phyloP scores from a whole-genome alignment of 371 early-diverging fungal species.

The Lichtheimia hyalospora region DNA sequence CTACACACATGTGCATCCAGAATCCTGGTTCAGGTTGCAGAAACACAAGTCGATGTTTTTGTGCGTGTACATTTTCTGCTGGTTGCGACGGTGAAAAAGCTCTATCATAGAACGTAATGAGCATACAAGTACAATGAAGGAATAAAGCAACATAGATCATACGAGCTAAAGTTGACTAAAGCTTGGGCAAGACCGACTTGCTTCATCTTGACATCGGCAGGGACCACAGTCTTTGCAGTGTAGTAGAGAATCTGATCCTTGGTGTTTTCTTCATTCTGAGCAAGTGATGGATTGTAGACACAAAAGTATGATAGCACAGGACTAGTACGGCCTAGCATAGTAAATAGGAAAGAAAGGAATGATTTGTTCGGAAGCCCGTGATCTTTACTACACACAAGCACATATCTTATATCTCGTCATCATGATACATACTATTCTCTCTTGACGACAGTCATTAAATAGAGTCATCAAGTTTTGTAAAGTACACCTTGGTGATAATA shows the following conservation, averaged over 20 bases:
- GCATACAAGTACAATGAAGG: neutral
- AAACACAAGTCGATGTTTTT: constrained; percentile 70
- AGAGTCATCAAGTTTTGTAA: too few relatives aligned
- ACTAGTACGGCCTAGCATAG: constrained; percentile 36
- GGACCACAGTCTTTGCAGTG: constrained; percentile 67
- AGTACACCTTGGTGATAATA: too few relatives aligned
- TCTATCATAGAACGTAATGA: constrained; percentile 28
- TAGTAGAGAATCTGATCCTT: constrained; percentile 82
- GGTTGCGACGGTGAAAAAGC: constrained; percentile 65
- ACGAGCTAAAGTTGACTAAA: constrained; percentile 77
- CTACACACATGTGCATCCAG: constrained; percentile 76
- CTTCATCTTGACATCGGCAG: constrained; percentile 77
- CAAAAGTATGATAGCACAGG: constrained; percentile 68
- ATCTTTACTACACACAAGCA: too few relatives aligned
- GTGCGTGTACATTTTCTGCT: constrained; percentile 71
- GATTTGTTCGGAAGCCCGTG: too few relatives aligned
- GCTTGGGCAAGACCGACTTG: constrained; percentile 85
- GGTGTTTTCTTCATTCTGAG: constrained; percentile 66
- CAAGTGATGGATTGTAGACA: constrained; percentile 76
- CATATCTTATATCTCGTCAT: too few relatives aligned
- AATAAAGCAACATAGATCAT: constrained; percentile 7
- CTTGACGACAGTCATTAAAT: too few relatives aligned
- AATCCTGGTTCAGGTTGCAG: constrained; percentile 72
- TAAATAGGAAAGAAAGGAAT: neutral
- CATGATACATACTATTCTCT: too few relatives aligned